Evolutionary conservation across 768 basidiomycete species (phyloP).

Genomic region (Guyanaporus albipodus): DNA sequence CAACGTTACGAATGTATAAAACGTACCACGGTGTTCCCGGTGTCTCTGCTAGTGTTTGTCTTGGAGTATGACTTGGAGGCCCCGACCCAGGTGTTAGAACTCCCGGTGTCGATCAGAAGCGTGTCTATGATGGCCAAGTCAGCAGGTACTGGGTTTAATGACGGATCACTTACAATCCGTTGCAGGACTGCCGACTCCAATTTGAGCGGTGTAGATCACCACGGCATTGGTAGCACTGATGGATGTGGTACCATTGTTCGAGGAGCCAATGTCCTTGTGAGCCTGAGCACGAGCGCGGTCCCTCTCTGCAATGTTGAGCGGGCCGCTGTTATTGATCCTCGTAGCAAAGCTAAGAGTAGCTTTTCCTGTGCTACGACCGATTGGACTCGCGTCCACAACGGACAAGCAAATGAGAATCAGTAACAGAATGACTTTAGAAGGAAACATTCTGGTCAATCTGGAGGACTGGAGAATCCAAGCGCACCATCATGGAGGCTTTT

Average conservation of each 20-base stretch:
- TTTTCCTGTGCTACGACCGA: constrained; percentile 9
- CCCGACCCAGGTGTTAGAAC: constrained; percentile 28
- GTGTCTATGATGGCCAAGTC: constrained; percentile 13
- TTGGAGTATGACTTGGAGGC: constrained; percentile 26
- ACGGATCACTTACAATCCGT: constrained; percentile 14
- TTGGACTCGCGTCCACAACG: constrained; percentile 14
- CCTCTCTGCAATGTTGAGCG: constrained; percentile 9
- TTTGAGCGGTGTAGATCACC: constrained; percentile 25
- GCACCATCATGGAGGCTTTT: background rate
- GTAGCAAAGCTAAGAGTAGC: constrained; percentile 13
- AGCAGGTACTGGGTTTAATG: background rate
- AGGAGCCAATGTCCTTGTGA: constrained; percentile 19
- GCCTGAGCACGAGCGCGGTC: constrained; percentile 3
- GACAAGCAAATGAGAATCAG: constrained; percentile 12
- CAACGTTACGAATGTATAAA: background rate
- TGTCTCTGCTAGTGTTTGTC: constrained; percentile 27
- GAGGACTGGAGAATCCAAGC: background rate
- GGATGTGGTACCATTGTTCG: constrained; percentile 14
- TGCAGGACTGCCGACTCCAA: constrained; percentile 20
- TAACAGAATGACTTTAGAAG: constrained; percentile 10
- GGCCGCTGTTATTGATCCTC: constrained; percentile 12
- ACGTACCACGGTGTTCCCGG: constrained; percentile 11
- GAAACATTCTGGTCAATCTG: constrained; percentile 12
- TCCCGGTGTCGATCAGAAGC: constrained; percentile 27
- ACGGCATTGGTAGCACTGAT: constrained; percentile 18